Percentiles rank a stretch among this genome's conserved stretches.
Conservation (phyloP, 23 red algal genomes). For the Gracilaria gracilis region DNA sequence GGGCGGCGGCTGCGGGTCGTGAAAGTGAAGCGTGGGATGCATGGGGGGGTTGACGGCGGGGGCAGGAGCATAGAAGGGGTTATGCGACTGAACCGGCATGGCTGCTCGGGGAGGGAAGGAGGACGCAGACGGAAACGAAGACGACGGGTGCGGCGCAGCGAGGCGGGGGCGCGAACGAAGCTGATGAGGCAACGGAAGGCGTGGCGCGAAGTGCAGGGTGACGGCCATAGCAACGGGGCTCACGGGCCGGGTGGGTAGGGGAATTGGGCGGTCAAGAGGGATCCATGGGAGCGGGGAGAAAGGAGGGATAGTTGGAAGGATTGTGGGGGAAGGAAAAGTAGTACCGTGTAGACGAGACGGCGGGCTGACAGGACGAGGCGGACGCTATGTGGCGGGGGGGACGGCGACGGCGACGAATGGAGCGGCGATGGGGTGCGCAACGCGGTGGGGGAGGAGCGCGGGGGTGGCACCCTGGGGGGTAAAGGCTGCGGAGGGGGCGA, state of each 20-base stretch:
- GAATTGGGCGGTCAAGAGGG: constrained; percentile 22
- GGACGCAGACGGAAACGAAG: neutral
- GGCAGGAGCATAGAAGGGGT: neutral
- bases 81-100: constrained; percentile 11
- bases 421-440: neutral
- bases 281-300: constrained; percentile 14
- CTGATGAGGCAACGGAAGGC: constrained; percentile 41
- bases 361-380: neutral
- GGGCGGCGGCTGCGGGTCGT: neutral
- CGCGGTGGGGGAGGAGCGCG: too few species aligned
- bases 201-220: constrained; percentile 37
- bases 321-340: neutral
- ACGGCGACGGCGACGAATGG: neutral
- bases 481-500: too few species aligned
- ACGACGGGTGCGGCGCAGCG: neutral
- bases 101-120: neutral
- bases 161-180: constrained; percentile 2
- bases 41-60: constrained; percentile 3
- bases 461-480: too few species aligned
- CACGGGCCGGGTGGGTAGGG: neutral
- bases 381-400: neutral
- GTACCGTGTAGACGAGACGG: constrained; percentile 2
- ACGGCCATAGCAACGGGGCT: constrained; percentile 42
- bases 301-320: too few species aligned
- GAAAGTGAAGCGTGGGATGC: constrained; percentile 36